Evolutionary conservation across 176 grass and related monocot species (phyloP).

Genomic region (Triticum timopheevii): DNA sequence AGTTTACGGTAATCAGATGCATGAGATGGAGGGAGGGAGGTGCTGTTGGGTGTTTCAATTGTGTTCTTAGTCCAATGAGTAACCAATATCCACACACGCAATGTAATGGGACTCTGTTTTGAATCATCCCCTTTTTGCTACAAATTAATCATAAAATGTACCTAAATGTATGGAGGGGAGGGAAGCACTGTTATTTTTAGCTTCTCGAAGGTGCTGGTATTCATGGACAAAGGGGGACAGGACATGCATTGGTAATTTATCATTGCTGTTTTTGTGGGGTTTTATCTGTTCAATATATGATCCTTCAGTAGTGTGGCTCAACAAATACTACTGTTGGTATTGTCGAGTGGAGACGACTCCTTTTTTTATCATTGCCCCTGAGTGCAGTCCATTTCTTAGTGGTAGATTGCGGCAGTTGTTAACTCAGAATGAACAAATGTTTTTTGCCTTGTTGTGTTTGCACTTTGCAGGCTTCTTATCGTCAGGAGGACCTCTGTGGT

Average conservation of each 20-base stretch:
- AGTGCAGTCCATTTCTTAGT: neutral
- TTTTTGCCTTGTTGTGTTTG: neutral
- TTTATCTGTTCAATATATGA: neutral
- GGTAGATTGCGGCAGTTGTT: neutral
- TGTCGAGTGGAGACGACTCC: neutral
- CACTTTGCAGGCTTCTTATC: neutral
- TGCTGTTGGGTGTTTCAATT: too few relatives aligned
- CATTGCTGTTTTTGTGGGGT: neutral
- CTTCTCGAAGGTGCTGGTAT: neutral
- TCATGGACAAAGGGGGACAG: too few relatives aligned
- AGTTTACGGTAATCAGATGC: too few relatives aligned
- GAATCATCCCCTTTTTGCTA: too few relatives aligned
- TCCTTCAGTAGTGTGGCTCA: neutral
- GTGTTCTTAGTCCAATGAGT: too few relatives aligned
- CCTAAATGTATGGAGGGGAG: neutral
- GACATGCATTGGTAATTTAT: too few relatives aligned
- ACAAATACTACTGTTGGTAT: neutral
- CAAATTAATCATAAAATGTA: neutral
- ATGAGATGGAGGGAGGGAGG: too few relatives aligned
- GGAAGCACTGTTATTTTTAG: neutral
- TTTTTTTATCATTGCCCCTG: too few relatives aligned
- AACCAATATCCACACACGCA: neutral
- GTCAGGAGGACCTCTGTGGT: neutral
- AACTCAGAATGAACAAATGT: neutral
- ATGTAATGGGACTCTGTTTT: neutral